Base-by-base conservation (phyloP, 768 basidiomycete species). In the Podaxis pistillaris region DNA sequence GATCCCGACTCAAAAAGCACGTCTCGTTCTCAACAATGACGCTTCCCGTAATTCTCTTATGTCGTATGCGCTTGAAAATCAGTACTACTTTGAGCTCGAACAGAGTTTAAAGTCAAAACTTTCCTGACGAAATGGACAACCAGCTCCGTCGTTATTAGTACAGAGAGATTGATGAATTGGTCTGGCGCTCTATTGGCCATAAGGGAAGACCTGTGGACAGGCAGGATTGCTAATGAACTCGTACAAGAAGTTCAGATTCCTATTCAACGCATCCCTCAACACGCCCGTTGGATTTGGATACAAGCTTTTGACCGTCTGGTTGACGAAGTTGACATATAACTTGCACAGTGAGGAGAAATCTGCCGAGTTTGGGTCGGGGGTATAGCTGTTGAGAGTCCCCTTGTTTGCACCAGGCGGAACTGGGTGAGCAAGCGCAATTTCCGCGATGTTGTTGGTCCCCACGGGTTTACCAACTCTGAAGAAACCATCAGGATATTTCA, bases 191-290 rank as follows among this genome's bases (percentile, higher is more conserved):
- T 47, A 55, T 24, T 62, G 9, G 3, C 65, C 62, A 15, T 47
- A 65, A 13, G 65, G 65, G 26, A 37, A 56, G 19, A 46, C 40
- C 28, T 58, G 56, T 17, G 56, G 56, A 19, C 56, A 58, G 17
- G 3, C 26, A 46, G 56, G 38, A 30, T 15, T 28, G 13, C 13
- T 38, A 13, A 58, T 19, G 56, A 44, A 30, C 37, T 58, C 56
- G 26, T 58, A 58, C 22, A 58, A 38, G 41, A 58, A 58, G 11
- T 17, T n/a, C 22, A 58, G 44, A 17, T 58, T 58, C n/a, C 28
- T 38, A 44, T 58, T 58, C 37, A 58, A 50, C 1, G 49, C 49
- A 2, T 24, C 55, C 46, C 15, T n/a, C 26, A 62, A 36, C 9
- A 56, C 36, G 3, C 61, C 61, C 2, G 53, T 62, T 17, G 61